These are phyloP conservation scores for Populus ilicifolia DNA, from an alignment of 345 rosid species.

Conservation along the genomic window DNA sequence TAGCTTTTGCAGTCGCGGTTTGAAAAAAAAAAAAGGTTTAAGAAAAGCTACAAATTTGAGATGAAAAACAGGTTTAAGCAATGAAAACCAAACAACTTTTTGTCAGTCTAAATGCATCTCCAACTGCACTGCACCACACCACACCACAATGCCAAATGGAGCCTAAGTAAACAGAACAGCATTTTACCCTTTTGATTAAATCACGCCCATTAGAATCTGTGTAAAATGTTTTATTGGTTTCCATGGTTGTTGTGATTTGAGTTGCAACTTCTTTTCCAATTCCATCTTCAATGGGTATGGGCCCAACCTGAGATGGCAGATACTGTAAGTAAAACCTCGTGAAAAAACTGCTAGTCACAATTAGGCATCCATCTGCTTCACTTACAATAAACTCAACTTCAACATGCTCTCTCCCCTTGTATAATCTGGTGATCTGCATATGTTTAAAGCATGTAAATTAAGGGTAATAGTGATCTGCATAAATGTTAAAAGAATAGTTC, in stretches of 20 bases:
- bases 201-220: constrained; percentile 88
- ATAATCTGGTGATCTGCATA: constrained; percentile 69
- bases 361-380: constrained; percentile 15
- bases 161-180: no score
- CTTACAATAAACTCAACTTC: constrained; percentile 94
- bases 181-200: constrained; percentile 58
- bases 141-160: no score
- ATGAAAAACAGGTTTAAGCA: no score
- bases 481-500: no score
- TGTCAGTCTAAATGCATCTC: no score
- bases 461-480: constrained; percentile 1
- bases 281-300: constrained; percentile 63
- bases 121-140: no score
- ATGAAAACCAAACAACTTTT: no score
- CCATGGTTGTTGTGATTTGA: constrained; percentile 56
- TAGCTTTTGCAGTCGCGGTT: no score
- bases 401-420: constrained; percentile 82
- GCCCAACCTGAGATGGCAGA: constrained; percentile 53
- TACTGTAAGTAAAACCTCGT: neutral
- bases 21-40: no score
- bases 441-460: constrained; percentile 11
- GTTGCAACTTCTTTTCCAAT: constrained; percentile 69
- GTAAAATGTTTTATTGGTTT: constrained; percentile 60
- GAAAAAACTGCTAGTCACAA: neutral
- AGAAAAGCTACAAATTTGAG: neutral